phyloP scores from a whole-genome alignment of 2,329 filamentous ascomycete species.

The Beauveria brongniartii region DNA sequence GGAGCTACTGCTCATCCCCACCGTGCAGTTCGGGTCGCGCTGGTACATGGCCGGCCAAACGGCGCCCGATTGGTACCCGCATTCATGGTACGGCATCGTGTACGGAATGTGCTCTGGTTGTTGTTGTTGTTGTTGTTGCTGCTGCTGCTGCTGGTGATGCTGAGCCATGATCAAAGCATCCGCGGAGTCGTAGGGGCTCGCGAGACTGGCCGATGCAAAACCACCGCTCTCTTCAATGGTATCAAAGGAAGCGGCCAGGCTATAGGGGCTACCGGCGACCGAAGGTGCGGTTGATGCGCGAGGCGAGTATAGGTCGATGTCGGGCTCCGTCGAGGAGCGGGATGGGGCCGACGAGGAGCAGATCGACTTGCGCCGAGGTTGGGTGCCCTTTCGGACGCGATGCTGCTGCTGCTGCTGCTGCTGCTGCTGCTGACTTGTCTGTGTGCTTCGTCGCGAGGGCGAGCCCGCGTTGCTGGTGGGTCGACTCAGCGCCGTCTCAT shows the following conservation, averaged over 20 bases:
- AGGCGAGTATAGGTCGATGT: background rate
- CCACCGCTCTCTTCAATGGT: background rate
- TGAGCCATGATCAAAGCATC: background rate
- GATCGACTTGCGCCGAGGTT: slow-evolving; percentile 5
- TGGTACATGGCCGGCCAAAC: background rate
- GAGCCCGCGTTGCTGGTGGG: slow-evolving; percentile 6
- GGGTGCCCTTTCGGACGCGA: slow-evolving; percentile 5
- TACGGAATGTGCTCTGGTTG: background rate
- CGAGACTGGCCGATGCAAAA: background rate
- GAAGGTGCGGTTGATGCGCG: background rate
- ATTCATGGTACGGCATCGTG: slow-evolving; percentile 6
- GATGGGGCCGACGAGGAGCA: background rate
- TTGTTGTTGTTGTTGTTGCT: background rate
- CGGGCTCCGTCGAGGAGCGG: slow-evolving; percentile 7
- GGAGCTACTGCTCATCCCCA: background rate
- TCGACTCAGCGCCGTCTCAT: slow-evolving; percentile 6
- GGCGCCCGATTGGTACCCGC: background rate
- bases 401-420: background rate
- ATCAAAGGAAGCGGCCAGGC: background rate
- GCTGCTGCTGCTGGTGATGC: background rate
- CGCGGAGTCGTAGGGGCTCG: background rate
- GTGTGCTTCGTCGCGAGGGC: slow-evolving; percentile 5
- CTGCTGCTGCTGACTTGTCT: background rate
- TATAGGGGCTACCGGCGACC: slow-evolving; percentile 5
- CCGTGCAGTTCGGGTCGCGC: background rate